Evolutionary conservation across 2,329 filamentous ascomycete genomes (phyloP).

Genomic region (Alternaria metachromatica): DNA sequence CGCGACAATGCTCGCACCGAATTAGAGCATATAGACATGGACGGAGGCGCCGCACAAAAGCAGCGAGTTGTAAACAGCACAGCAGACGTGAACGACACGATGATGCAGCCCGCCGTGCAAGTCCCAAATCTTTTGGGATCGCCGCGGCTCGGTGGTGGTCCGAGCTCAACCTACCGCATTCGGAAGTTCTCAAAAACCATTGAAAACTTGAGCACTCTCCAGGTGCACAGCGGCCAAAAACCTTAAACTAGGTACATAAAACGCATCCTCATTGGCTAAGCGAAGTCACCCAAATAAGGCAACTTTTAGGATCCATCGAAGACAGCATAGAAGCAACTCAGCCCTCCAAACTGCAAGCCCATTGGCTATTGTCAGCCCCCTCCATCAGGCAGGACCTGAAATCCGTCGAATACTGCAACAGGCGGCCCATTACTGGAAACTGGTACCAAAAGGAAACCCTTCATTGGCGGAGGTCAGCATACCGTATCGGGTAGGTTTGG

Average conservation of each 20-base stretch:
- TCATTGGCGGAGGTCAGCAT: background rate
- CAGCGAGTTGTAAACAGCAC: background rate
- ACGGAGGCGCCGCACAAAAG: background rate
- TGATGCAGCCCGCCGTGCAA: background rate
- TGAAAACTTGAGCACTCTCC: background rate
- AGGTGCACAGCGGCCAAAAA: background rate
- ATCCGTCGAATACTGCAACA: background rate
- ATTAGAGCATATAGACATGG: constrained; percentile 42
- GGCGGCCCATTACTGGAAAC: constrained; percentile 3
- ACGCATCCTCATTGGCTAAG: background rate
- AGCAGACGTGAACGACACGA: background rate
- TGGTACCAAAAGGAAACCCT: background rate
- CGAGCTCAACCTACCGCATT: constrained; percentile 7
- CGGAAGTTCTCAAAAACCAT: background rate
- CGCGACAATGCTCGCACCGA: constrained; percentile 42
- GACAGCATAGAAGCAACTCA: background rate
- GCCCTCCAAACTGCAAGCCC: background rate
- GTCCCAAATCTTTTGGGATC: constrained; percentile 12
- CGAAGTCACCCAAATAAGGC: background rate
- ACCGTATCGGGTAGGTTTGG: background rate
- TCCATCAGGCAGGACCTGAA: background rate
- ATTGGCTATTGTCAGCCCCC: background rate
- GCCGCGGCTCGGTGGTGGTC: constrained; percentile 1
- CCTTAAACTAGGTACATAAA: background rate
- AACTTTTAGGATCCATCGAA: background rate